phyloP scores from a whole-genome alignment of 78 protist species.

The Dictyostelium firmibasis region DNA sequence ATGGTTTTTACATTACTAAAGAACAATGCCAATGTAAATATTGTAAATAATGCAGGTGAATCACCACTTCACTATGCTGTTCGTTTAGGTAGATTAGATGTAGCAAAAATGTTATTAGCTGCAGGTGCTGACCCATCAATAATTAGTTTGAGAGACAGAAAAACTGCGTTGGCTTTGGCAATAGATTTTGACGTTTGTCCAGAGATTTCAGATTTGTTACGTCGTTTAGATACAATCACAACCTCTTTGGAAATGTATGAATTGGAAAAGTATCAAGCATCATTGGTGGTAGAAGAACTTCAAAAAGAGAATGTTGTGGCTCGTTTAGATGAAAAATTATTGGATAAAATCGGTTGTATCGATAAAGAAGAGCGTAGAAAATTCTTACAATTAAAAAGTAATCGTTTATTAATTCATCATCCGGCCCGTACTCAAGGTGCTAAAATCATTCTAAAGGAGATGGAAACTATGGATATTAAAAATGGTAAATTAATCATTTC shows the following conservation, averaged over 20 bases:
- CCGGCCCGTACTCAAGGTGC: slow-evolving; percentile 72
- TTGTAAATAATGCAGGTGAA: slow-evolving; percentile 59
- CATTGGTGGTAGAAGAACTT: slow-evolving; percentile 51
- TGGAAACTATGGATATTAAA: slow-evolving; percentile 75
- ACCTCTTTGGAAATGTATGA: not conserved
- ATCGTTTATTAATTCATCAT: not conserved
- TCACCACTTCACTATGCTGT: slow-evolving; percentile 83
- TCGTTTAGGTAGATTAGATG: slow-evolving; percentile 77
- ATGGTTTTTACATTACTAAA: slow-evolving; percentile 58
- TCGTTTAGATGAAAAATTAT: slow-evolving; percentile 34
- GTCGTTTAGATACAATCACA: slow-evolving; percentile 30
- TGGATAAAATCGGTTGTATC: slow-evolving; percentile 32
- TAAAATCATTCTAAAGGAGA: slow-evolving; percentile 23
- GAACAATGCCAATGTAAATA: slow-evolving; percentile 77
- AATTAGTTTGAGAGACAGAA: not conserved
- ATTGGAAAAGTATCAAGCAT: slow-evolving; percentile 6
- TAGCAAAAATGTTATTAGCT: slow-evolving; percentile 50
- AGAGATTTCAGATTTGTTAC: slow-evolving; percentile 35
- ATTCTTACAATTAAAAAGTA: slow-evolving; percentile 5
- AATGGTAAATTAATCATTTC: slow-evolving; percentile 73
- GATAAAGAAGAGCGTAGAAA: slow-evolving; percentile 39
- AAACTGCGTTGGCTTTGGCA: slow-evolving; percentile 49
- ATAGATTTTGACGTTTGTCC: slow-evolving; percentile 19
- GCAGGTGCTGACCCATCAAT: slow-evolving; percentile 79
- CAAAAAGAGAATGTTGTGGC: slow-evolving; percentile 23